Conservation (phyloP, 768 basidiomycete genomes). For the Floccularia luteovirens region DNA sequence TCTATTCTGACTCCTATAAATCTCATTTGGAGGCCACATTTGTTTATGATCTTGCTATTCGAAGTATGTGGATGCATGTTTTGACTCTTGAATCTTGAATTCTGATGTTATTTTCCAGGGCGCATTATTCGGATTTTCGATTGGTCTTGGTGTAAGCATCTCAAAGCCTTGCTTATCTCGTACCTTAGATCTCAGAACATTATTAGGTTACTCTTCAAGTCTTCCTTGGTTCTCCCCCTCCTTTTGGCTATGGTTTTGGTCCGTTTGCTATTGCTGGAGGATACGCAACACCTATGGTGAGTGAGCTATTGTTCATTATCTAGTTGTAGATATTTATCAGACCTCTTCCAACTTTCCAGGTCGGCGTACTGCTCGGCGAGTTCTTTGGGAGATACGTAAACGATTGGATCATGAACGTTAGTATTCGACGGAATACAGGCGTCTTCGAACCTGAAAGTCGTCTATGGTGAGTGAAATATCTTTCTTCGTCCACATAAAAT, state of each 20-base stretch:
- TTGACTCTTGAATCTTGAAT: constrained; percentile 1
- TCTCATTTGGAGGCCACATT: constrained; percentile 42
- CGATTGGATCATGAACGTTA: constrained; percentile 21
- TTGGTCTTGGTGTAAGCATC: constrained; percentile 26
- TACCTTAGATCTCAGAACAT: constrained; percentile 13
- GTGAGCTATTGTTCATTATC: constrained; percentile 2
- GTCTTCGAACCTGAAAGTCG: constrained; percentile 36
- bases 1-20: constrained; percentile 25
- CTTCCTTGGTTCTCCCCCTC: constrained; percentile 13
- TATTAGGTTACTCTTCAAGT: constrained; percentile 24
- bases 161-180: neutral
- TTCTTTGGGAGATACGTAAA: constrained; percentile 24
- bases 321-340: neutral
- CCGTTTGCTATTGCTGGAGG: constrained; percentile 27
- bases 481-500: too few species aligned
- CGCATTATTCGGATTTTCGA: constrained; percentile 23
- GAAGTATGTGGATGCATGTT: constrained; percentile 17
- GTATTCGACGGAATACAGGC: constrained; percentile 23
- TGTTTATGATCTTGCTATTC: constrained; percentile 29
- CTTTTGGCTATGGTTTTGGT: constrained; percentile 24
- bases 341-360: constrained; percentile 8
- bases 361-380: constrained; percentile 28
- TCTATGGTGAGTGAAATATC: constrained; percentile 35
- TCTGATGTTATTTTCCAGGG: constrained; percentile 6
- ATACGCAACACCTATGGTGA: constrained; percentile 27